phyloP scores from a whole-genome alignment of 2,329 filamentous ascomycete species.

The Arthroderma sp. region DNA sequence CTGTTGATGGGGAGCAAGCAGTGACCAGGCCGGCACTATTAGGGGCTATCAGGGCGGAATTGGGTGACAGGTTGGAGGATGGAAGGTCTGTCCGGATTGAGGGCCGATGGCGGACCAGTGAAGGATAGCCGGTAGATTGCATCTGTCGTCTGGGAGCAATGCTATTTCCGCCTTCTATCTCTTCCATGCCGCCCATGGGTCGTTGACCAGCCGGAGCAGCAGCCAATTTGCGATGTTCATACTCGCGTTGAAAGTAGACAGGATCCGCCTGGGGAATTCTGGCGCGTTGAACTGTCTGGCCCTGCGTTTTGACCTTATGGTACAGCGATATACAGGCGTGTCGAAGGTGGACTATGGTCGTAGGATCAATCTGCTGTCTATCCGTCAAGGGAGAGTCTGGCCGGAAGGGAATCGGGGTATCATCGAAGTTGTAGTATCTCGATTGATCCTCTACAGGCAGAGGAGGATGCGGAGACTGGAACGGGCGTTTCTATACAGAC shows the following conservation, averaged over 20 bases:
- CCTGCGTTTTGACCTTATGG: not conserved
- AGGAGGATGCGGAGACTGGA: not conserved
- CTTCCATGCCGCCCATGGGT: not conserved
- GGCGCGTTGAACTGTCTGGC: not conserved
- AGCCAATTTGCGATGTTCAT: not conserved
- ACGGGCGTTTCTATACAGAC: not conserved
- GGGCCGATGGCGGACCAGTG: not conserved
- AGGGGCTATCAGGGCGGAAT: not conserved
- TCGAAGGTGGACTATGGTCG: constrained; percentile 9
- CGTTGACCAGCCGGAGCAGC: not conserved
- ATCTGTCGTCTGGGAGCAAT: not conserved
- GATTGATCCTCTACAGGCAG: not conserved
- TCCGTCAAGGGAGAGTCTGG: constrained; percentile 5
- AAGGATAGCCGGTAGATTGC: not conserved
- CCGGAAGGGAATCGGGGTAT: not conserved
- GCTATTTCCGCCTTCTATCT: not conserved
- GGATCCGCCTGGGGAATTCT: not conserved
- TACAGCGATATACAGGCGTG: constrained; percentile 5
- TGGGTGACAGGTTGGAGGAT: not conserved
- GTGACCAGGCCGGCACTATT: not conserved
- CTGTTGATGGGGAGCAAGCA: not conserved
- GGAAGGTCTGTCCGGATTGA: not conserved
- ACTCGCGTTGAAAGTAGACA: not conserved
- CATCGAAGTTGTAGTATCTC: constrained; percentile 1
- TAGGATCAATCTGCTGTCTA: constrained; percentile 8